Evolutionary conservation across 306 rosid species (phyloP).

Genomic region (Acacia crassicarpa): DNA sequence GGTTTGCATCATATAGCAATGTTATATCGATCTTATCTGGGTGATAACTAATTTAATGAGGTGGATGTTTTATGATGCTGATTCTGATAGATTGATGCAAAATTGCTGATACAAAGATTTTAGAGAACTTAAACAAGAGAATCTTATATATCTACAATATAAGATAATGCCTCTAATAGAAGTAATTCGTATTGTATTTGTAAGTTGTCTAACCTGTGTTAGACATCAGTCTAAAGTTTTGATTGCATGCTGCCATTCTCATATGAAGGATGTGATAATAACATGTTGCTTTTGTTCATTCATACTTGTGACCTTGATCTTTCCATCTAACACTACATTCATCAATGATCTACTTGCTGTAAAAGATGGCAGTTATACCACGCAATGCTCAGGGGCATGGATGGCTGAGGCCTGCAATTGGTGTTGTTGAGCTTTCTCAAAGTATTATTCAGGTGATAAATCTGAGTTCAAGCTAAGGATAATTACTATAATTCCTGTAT

Average conservation of each 20-base stretch:
- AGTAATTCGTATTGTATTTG: background rate
- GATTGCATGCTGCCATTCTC: conserved; percentile 14
- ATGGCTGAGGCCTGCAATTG: conserved; percentile 98
- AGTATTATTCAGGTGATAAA: conserved; percentile 85
- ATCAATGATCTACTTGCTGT: conserved; percentile 32
- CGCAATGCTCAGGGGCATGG: conserved; percentile 96
- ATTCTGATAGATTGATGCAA: conserved; percentile 20
- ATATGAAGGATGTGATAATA: conserved; percentile 12
- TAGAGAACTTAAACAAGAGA: background rate
- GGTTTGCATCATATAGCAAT: background rate
- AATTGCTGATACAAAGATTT: conserved; percentile 19
- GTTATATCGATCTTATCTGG: background rate
- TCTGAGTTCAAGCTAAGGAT: conserved; percentile 12
- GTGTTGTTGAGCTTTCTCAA: conserved; percentile 95
- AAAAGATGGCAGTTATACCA: conserved; percentile 93
- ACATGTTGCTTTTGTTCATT: conserved; percentile 8
- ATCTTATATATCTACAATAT: background rate
- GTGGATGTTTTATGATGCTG: conserved; percentile 11
- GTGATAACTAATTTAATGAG: conserved; percentile 17
- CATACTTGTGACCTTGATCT: conserved; percentile 12
- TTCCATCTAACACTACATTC: conserved; percentile 18
- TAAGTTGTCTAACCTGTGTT: background rate
- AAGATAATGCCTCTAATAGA: conserved; percentile 20
- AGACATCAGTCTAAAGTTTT: conserved; percentile 8
- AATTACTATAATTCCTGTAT: background rate